Evolutionary conservation across 176 grass and related monocot species (phyloP).

Genomic region (Tuctoria greenei): DNA sequence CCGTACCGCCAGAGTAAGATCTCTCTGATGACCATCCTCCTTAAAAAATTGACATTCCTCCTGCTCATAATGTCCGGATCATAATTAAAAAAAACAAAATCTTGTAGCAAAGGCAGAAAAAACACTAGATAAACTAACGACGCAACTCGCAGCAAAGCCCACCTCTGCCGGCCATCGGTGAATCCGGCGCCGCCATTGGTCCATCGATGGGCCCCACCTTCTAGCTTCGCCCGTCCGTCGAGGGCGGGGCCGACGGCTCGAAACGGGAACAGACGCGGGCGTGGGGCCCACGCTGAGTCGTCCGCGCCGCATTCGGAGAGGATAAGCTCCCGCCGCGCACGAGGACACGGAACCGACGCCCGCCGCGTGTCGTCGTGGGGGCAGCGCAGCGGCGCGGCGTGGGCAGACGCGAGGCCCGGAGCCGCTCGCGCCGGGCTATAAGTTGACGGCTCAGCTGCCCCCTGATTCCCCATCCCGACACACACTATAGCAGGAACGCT

Average conservation of each 20-base stretch:
- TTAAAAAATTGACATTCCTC: no score
- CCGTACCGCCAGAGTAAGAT: no score
- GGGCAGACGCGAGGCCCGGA: slow-evolving; percentile 70
- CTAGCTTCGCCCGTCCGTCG: background rate
- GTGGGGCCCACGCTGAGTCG: slow-evolving; percentile 51
- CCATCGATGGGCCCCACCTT: background rate
- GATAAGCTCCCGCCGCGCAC: slow-evolving; percentile 32
- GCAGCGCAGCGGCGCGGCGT: background rate
- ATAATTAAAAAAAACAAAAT: no score
- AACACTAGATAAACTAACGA: background rate
- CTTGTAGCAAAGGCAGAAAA: background rate
- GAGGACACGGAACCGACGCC: slow-evolving; percentile 1
- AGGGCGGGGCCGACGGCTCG: background rate
- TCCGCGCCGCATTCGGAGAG: slow-evolving; percentile 31
- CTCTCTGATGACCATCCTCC: no score
- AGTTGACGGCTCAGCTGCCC: slow-evolving; percentile 4
- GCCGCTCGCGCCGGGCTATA: slow-evolving; percentile 58
- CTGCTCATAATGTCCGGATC: no score
- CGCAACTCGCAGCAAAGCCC: background rate
- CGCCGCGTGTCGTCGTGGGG: slow-evolving; percentile 37
- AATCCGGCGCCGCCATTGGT: slow-evolving; percentile 18
- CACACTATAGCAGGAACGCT: background rate
- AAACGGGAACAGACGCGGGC: background rate
- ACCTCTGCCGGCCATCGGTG: slow-evolving; percentile 36
- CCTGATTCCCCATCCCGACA: slow-evolving; percentile 17